Base-by-base conservation (phyloP, 805 yeast species). In the Zygosaccharomyces lentus region DNA sequence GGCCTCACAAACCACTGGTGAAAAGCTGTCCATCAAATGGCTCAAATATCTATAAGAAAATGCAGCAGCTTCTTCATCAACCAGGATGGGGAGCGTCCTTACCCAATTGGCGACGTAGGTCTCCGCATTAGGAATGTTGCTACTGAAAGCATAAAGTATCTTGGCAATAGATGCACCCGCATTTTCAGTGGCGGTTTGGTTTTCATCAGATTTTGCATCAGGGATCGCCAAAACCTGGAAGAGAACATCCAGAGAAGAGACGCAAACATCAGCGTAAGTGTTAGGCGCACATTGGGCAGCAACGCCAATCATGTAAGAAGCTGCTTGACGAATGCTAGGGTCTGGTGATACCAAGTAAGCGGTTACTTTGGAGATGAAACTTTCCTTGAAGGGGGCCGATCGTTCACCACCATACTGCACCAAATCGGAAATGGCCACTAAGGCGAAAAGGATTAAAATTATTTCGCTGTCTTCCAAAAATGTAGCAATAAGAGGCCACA, bases 41-140 rank as follows among this genome's bases (percentile, higher is more conserved):
- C 81, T 70, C 53, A 90, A 71, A 62, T 87, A 90, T 55, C 76
- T 73, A 68, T 88, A 93, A 15, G 87, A 81, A 64, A 76, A 87
- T 12, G 88, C 81, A 3, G 97, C 97, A 4, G 95, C 95, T 54
- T 86, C 93, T 34, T 81, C 84, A 64, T 93, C 97, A 55, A 80
- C 84, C 17, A 81, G 67, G 34, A 91, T 77, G 17, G 98, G 99
- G 54, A 93, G 76, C 9, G 87, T 75, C 50, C 76, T 75, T 43
- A 93, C 70, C 98, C 98, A 93, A 49, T 77, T 83, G 25, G 73
- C 76, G 40, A 87, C 70, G 21, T 86, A 77, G 21, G 76, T 72
- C 51, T 84, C 79, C 47, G 80, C 67, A 59, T 81, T 78, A 25
- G 89, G 82, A 41, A 87, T 71, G 41, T 62, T 63, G 4, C 74